These are phyloP conservation scores for Camptophora hylomeconis DNA, from an alignment of 2,329 filamentous ascomycete species.

Conservation along the genomic window DNA sequence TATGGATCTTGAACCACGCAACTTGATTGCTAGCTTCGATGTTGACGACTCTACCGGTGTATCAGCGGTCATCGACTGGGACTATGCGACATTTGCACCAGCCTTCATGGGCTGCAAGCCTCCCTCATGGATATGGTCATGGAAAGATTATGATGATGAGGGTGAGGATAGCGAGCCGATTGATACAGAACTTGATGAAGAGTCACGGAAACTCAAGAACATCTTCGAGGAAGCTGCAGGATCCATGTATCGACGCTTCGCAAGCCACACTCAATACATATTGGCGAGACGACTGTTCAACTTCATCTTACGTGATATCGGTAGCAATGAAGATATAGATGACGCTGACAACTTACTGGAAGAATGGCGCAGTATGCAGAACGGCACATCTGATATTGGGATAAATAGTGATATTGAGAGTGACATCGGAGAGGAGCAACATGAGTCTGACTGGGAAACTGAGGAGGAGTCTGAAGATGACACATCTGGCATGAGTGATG, in stretches of 20 bases:
- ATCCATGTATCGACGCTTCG: conserved; percentile 15
- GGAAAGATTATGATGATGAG: conserved; percentile 14
- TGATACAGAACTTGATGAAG: conserved; percentile 5
- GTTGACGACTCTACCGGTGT: conserved; percentile 6
- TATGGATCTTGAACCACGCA: conserved; percentile 19
- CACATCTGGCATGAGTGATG: too few species aligned
- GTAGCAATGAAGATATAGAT: not conserved
- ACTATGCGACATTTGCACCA: conserved; percentile 21
- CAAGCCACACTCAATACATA: conserved; percentile 18
- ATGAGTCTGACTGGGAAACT: too few species aligned
- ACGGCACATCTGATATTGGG: too few species aligned
- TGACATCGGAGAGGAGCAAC: too few species aligned
- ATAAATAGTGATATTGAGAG: too few species aligned
- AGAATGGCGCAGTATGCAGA: too few species aligned
- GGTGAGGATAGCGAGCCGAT: conserved; percentile 12
- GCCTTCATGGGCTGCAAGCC: conserved; percentile 21
- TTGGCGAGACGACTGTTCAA: conserved; percentile 10
- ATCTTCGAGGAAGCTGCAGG: conserved; percentile 20
- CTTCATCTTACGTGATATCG: not conserved
- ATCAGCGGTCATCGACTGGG: conserved; percentile 24
- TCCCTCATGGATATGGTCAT: conserved; percentile 22
- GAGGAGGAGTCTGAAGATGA: too few species aligned
- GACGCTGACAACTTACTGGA: conserved; percentile 3
- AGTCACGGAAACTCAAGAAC: conserved; percentile 16
- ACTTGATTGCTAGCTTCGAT: conserved; percentile 19